A percentile compares a stretch with the other conserved stretches of the same genome.
phyloP scores from a whole-genome alignment of 2,329 filamentous ascomycete species.

The Trichoderma afroharzianum region DNA sequence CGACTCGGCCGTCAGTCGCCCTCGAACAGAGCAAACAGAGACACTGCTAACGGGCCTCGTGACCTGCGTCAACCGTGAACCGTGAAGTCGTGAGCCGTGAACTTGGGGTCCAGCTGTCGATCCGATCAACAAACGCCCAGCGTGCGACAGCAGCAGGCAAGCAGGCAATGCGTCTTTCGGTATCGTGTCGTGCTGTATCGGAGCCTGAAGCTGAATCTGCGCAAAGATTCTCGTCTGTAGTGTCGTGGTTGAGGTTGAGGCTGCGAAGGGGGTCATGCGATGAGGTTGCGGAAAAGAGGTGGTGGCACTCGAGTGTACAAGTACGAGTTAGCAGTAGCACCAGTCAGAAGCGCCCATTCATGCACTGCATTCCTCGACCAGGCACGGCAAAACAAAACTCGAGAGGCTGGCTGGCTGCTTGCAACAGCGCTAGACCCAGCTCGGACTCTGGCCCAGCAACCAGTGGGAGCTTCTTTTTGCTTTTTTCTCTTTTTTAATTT shows the following conservation, averaged over 20 bases:
- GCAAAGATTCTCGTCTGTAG: not conserved
- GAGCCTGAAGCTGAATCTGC: not conserved
- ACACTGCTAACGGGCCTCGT: not conserved
- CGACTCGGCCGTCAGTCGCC: constrained; percentile 2
- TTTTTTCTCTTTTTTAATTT: not conserved
- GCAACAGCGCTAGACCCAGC: not conserved
- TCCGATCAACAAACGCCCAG: not conserved
- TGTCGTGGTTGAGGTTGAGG: not conserved
- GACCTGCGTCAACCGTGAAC: not conserved
- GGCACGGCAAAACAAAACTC: constrained; percentile 10
- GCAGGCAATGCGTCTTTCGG: not conserved
- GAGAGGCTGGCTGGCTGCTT: constrained; percentile 11
- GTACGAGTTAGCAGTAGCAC: not conserved
- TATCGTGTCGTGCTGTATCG: not conserved
- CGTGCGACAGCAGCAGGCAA: not conserved
- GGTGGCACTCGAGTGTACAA: not conserved
- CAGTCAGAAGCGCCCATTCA: not conserved
- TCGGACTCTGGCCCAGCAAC: constrained; percentile 1
- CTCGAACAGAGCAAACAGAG: not conserved
- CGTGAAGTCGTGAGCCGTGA: not conserved
- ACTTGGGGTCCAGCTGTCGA: not conserved
- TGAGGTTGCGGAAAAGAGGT: constrained; percentile 4
- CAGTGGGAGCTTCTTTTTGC: not conserved
- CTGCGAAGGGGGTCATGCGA: not conserved
- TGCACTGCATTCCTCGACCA: constrained; percentile 4